Conservation (phyloP, 768 basidiomycete species). For the Cyathus striatus region DNA sequence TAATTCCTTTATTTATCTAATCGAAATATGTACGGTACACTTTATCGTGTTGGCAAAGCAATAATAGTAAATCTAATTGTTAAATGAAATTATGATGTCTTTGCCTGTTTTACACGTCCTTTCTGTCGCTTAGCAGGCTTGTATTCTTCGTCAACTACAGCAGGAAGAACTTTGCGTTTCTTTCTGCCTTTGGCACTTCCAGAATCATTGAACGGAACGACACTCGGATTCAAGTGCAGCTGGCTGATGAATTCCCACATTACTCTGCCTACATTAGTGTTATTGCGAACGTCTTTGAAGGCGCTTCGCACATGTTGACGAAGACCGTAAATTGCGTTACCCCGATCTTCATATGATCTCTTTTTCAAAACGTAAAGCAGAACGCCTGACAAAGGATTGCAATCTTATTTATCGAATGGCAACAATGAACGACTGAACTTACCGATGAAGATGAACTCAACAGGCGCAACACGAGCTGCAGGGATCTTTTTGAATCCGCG, state of each 20-base stretch:
- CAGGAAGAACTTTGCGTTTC: no score
- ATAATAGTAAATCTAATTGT: background rate
- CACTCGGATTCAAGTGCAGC: conserved; percentile 24
- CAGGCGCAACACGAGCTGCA: conserved; percentile 62
- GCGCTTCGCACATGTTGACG: conserved; percentile 49
- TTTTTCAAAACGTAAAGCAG: conserved; percentile 53
- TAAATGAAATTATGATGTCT: conserved; percentile 5
- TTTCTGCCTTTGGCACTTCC: conserved; percentile 15
- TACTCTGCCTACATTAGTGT: conserved; percentile 44
- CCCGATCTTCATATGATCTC: conserved; percentile 38
- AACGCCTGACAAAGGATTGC: no score
- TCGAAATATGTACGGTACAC: background rate
- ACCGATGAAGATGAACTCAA: conserved; percentile 83
- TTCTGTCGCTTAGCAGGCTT: conserved; percentile 34
- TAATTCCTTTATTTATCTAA: conserved; percentile 16
- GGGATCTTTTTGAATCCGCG: conserved; percentile 47
- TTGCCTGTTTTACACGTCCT: conserved; percentile 35
- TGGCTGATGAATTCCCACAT: conserved; percentile 54
- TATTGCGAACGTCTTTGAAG: conserved; percentile 64
- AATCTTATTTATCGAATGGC: no score
- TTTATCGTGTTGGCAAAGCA: background rate
- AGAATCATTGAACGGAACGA: background rate
- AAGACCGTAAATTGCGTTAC: conserved; percentile 51
- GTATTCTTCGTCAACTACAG: conserved; percentile 39
- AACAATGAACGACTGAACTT: conserved; percentile 10